Evolutionary conservation across 148 eudicot genomes (phyloP).

Genomic region (Diospyros kaki): DNA sequence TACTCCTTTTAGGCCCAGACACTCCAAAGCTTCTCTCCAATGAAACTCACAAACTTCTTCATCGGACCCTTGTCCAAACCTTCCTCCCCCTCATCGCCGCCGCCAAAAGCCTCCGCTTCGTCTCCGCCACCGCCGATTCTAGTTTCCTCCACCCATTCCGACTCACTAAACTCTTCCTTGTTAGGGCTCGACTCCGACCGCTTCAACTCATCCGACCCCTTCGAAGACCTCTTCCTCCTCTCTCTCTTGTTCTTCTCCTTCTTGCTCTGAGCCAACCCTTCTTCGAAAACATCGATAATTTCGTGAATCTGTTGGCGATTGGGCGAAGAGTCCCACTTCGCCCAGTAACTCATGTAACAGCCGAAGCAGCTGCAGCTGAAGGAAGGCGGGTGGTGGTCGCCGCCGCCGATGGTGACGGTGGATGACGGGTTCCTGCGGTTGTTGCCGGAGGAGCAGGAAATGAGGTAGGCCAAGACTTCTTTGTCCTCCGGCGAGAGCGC

Average conservation of each 20-base stretch:
- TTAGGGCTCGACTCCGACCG: too few species aligned
- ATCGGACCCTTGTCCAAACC: conserved; percentile 41
- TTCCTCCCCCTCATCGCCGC: conserved; percentile 17
- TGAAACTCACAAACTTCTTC: conserved; percentile 50
- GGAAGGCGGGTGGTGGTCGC: conserved; percentile 15
- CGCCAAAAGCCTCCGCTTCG: neutral
- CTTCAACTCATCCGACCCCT: neutral
- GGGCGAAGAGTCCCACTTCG: conserved; percentile 26
- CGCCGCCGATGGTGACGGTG: neutral
- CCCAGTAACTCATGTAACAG: conserved; percentile 36
- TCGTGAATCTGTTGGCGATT: conserved; percentile 31
- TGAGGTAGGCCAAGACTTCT: conserved; percentile 30
- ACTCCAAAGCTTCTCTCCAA: conserved; percentile 73
- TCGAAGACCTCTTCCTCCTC: conserved; percentile 14
- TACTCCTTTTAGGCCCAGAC: conserved; percentile 36
- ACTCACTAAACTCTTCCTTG: conserved; percentile 12
- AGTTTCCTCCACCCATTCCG: conserved; percentile 11
- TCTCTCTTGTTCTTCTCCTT: conserved; percentile 19
- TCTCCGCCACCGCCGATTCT: neutral
- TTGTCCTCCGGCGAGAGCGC: conserved; percentile 22
- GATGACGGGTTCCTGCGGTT: neutral
- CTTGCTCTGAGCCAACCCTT: conserved; percentile 13
- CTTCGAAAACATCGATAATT: conserved; percentile 32
- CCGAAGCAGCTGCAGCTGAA: conserved; percentile 27
- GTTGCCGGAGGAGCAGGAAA: conserved; percentile 22